Percentiles rank a stretch among this genome's conserved stretches.
Conservation (phyloP, 257 asterid genomes). For the Rauvolfia tetraphylla region DNA sequence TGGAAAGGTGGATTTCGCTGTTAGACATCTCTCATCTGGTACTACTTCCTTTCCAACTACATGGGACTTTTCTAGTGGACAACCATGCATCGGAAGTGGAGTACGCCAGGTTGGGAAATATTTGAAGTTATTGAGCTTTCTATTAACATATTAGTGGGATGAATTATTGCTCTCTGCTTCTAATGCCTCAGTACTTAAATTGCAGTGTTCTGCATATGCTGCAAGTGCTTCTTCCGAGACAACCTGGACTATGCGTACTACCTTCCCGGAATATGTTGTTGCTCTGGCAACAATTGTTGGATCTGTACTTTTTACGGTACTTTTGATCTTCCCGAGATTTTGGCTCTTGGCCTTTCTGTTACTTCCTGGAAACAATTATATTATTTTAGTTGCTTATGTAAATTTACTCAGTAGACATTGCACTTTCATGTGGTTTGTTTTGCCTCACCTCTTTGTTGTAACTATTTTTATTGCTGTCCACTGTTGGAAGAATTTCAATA, state of each 20-base stretch:
- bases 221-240: conserved; percentile 81
- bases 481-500: neutral
- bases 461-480: neutral
- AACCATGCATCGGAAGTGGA: conserved; percentile 72
- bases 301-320: conserved; percentile 91
- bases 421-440: neutral
- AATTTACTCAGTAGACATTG: neutral
- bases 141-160: neutral
- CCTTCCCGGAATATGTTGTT: conserved; percentile 97
- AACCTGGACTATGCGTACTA: conserved; percentile 89
- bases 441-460: neutral
- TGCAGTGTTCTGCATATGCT: conserved; percentile 81
- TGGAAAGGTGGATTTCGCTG: conserved; percentile 96
- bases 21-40: conserved; percentile 83
- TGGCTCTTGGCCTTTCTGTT: neutral
- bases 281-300: conserved; percentile 95
- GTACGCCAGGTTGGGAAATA: conserved; percentile 54
- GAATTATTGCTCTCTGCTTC: conserved; percentile 2
- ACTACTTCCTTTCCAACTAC: conserved; percentile 62
- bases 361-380: no score
- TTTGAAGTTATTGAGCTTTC: neutral
- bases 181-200: conserved; percentile 11
- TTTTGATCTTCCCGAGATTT: conserved; percentile 9
- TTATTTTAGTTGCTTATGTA: neutral
- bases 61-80: conserved; percentile 49